Base-by-base conservation (phyloP, 202 grass and related monocot genomes). In the Setaria viridis region DNA sequence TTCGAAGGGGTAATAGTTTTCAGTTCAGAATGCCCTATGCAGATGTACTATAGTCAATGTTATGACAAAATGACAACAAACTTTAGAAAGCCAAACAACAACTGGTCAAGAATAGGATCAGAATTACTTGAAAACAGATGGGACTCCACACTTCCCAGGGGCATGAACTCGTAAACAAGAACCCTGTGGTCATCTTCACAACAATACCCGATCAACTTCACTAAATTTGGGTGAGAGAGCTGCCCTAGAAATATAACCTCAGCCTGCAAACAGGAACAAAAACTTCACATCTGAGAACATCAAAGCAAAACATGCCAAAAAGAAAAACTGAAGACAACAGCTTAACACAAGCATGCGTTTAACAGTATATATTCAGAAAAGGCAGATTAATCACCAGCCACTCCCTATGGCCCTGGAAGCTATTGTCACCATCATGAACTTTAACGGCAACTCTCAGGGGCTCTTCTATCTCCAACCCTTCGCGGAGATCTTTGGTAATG, bases 201-300 rank as follows among this genome's bases (percentile, higher is more conserved):
- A 62, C 96, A 99, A 81, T 95, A 99, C 2, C 93, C 91, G 0
- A 96, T 80, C 82, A 99, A 91, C 72, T 96, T 99, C 85, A 99
- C 93, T 85, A 99, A 84, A 93, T 99, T 94, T 21, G 96, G 91
- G 85, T 99, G 93, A 34, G 96, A 99, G 62, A 99, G 96, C 25
- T 99, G 86, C 68, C 96, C 96, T 29, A 99, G 93, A 77, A 99
- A 99, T 89, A 94, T 90, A 79, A 99, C 96, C 76, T 99, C 90
- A 72, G 93, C 93, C 91, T 99, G 72, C 66, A 92, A 35, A 68
- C 49, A 82, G 37, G 58, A 49, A 11, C 56, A 57, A 46, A 25
- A 86, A 63, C 2, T 75, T 84, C 13, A 78, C 47, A 82, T 83
- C 16, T 60, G 42, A 90, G 21, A 84, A 60, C 20, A 72, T 29